A percentile compares a stretch with the other conserved stretches of the same genome.
phyloP scores from a whole-genome alignment of 805 yeast species.

The Sungouiella thailandica region DNA sequence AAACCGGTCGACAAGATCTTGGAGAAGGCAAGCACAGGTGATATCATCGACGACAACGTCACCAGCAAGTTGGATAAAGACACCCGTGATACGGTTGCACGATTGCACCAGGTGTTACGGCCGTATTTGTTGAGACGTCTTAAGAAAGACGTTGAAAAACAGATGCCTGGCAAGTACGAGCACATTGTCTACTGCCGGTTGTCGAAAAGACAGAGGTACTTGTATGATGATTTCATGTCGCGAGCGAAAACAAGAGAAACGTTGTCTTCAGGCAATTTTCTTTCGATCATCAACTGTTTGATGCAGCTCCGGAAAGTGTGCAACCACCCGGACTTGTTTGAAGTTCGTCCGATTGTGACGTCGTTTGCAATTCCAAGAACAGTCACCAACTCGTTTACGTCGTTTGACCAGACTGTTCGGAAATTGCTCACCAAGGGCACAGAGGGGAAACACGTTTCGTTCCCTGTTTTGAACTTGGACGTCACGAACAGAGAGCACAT shows the following conservation, averaged over 20 bases:
- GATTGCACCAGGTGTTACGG: conserved; percentile 87
- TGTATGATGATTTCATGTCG: conserved; percentile 96
- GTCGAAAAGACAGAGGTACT: conserved; percentile 84
- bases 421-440: conserved; percentile 12
- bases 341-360: conserved; percentile 90
- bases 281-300: conserved; percentile 92
- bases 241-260: conserved; percentile 94
- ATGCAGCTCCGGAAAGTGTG: conserved; percentile 97
- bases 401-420: conserved; percentile 21
- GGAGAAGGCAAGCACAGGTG: conserved; percentile 58
- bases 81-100: conserved; percentile 77
- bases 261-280: conserved; percentile 86
- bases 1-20: conserved; percentile 90
- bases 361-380: conserved; percentile 74
- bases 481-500: conserved; percentile 44
- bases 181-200: conserved; percentile 89
- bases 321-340: conserved; percentile 94
- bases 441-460: conserved; percentile 30
- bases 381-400: conserved; percentile 46
- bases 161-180: conserved; percentile 97
- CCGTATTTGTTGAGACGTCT: conserved; percentile 89
- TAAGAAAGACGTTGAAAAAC: conserved; percentile 95
- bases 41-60: conserved; percentile 38
- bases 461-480: conserved; percentile 57
- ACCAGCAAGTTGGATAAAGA: conserved; percentile 56